phyloP scores from a whole-genome alignment of 768 basidiomycete genomes.

The Udeniomyces megalosporus region DNA sequence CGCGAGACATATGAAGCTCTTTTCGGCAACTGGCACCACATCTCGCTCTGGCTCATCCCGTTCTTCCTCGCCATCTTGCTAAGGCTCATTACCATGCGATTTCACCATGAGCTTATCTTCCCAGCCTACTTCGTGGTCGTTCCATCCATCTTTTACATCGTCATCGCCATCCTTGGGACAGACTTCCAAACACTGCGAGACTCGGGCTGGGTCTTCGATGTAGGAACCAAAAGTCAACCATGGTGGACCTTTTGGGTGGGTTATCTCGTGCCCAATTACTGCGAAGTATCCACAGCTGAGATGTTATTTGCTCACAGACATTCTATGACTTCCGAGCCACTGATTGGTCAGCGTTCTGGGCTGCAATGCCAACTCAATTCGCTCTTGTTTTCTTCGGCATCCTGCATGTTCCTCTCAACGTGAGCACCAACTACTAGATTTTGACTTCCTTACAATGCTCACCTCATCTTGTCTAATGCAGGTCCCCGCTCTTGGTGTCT shows the following conservation, averaged over 20 bases:
- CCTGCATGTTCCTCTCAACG: constrained; percentile 30
- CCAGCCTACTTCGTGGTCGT: constrained; percentile 46
- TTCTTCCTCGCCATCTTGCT: constrained; percentile 58
- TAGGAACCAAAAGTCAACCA: constrained; percentile 34
- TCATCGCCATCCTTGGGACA: constrained; percentile 48
- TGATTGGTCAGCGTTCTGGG: constrained; percentile 50
- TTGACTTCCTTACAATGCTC: not conserved
- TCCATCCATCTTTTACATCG: constrained; percentile 65
- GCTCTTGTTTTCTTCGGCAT: constrained; percentile 44
- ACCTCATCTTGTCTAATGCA: constrained; percentile 44
- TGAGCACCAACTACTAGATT: constrained; percentile 7
- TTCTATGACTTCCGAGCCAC: constrained; percentile 45
- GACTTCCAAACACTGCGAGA: constrained; percentile 45
- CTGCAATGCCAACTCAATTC: constrained; percentile 82
- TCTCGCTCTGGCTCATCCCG: constrained; percentile 65
- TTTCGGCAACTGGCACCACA: constrained; percentile 45
- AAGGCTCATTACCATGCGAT: constrained; percentile 60
- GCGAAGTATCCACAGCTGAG: too few relatives aligned
- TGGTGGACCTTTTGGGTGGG: constrained; percentile 75
- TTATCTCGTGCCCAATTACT: not conserved
- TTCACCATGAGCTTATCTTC: constrained; percentile 78
- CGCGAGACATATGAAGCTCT: constrained; percentile 40
- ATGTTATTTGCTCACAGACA: not conserved
- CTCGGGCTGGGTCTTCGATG: constrained; percentile 75
- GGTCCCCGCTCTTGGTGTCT: constrained; percentile 83